A percentile compares a stretch with the other conserved stretches of the same genome.
phyloP scores from a whole-genome alignment of 768 basidiomycete species.

The Cytidiella melzeri region DNA sequence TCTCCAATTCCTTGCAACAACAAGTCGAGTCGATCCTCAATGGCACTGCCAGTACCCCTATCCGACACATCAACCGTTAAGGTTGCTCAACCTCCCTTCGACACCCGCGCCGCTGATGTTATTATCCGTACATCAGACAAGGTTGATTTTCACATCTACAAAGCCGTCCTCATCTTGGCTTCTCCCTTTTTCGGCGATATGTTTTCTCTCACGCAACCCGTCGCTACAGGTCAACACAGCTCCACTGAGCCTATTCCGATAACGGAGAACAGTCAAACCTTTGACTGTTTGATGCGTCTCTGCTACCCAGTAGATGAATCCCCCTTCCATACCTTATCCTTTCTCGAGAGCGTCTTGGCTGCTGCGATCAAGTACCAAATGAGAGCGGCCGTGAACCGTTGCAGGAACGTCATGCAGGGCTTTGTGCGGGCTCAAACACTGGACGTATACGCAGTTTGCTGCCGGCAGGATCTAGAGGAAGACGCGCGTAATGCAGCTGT shows the following conservation, averaged over 20 bases:
- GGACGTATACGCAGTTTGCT: slow-evolving; percentile 14
- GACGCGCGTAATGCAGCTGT: slow-evolving; percentile 14
- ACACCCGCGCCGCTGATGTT: not conserved
- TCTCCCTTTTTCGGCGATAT: slow-evolving; percentile 12
- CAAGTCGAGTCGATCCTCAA: no score
- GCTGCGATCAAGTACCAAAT: slow-evolving; percentile 21
- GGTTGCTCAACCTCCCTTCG: slow-evolving; percentile 8
- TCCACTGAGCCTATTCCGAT: not conserved
- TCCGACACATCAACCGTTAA: no score
- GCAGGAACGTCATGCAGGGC: slow-evolving; percentile 3
- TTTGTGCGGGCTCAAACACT: slow-evolving; percentile 7
- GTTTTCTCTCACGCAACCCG: slow-evolving; percentile 4
- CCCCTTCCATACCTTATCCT: slow-evolving; percentile 1
- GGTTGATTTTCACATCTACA: slow-evolving; percentile 7
- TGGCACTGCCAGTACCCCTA: no score
- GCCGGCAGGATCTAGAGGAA: slow-evolving; percentile 13
- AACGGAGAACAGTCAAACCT: slow-evolving; percentile 9
- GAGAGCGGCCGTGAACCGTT: slow-evolving; percentile 6
- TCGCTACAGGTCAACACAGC: not conserved
- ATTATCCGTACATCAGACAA: slow-evolving; percentile 5
- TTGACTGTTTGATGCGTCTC: slow-evolving; percentile 17
- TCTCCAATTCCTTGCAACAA: no score
- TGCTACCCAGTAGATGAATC: slow-evolving; percentile 14
- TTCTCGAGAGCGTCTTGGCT: slow-evolving; percentile 15
- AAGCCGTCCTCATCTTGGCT: slow-evolving; percentile 1